Evolutionary conservation across 768 basidiomycete genomes (phyloP), one percentile per base, ranked within the genome.

Genomic region (Lactarius pseudohatsudake): DNA sequence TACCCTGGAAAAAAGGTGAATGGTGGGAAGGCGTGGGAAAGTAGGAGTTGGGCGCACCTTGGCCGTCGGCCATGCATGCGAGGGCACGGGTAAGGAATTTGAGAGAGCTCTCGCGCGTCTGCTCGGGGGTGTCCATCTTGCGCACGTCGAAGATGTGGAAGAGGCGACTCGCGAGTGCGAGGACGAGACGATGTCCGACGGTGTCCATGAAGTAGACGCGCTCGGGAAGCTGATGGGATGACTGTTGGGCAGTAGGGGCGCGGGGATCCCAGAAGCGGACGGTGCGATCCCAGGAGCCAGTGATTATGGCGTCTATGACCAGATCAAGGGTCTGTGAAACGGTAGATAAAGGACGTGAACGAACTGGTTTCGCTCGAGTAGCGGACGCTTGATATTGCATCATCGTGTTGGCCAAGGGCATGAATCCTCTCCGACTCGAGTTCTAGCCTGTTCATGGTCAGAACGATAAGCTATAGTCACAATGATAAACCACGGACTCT

Each of bases 1-100:
- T 93, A 99, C 13, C 96, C 95, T 92, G 72, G 59, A 61, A 15
- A 28, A 57, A 45, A 47, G 4, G 15, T 34, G 13, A 59, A 45
- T 2, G 13, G 34, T 59, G 26, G 26, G 55, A 26, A 55, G 18
- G 47, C 56, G 43, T 26, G 45, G n/a, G 50, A 60, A 47, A 26
- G 54, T 69, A 45, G 59, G 10, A 56, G 20, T 64, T 54, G 54
- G 30, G 6, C 8, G 50, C 68, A 91, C 95, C 96, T 79, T 94
- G 86, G 2, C 96, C 95, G 75, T 93, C 91, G 2, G 85, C 82
- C 96, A 98, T 98, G 74, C 92, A 94, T 16, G 90, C 92, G 61
- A 99, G 76, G 57, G 89, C 89, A 65, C 94, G 80, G 47, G 96
- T 98, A 91, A 97, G 91, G 75, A 92, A 98, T 77, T 97, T 97